Conservation (phyloP, 2,329 filamentous ascomycete species). For the Cytospora schulzeri region DNA sequence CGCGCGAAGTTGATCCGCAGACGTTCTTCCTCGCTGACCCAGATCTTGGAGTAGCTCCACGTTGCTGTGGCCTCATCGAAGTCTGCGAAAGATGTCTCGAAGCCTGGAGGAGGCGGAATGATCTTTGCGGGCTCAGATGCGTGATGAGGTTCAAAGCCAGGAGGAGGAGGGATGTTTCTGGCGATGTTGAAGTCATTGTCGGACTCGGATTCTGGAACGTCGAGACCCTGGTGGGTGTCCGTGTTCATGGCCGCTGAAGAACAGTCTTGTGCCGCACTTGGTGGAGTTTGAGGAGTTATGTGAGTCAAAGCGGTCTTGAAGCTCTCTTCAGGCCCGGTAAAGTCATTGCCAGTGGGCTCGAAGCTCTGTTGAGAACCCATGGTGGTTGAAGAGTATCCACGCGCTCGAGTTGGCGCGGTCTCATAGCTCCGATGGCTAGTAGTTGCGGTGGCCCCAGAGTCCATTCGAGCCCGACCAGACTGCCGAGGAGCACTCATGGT, state of each 20-base stretch:
- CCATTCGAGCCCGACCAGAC: neutral
- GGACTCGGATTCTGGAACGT: neutral
- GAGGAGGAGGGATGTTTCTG: neutral
- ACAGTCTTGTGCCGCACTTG: neutral
- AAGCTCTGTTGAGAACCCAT: slow-evolving; percentile 3
- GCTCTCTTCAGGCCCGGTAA: neutral
- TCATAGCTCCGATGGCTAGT: neutral
- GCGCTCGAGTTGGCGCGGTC: neutral
- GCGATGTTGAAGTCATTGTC: no score
- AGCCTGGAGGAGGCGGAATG: neutral
- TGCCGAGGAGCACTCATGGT: neutral
- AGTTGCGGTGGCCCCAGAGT: slow-evolving; percentile 5
- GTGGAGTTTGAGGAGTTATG: neutral
- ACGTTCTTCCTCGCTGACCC: slow-evolving; percentile 21
- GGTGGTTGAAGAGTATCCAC: slow-evolving; percentile 9
- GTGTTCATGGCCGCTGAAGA: neutral
- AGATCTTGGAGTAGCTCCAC: slow-evolving; percentile 10
- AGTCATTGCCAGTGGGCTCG: neutral
- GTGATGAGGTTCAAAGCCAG: neutral
- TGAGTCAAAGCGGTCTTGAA: neutral
- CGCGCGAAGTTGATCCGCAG: slow-evolving; percentile 14
- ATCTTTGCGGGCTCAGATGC: neutral
- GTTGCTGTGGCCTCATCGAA: neutral
- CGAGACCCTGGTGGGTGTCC: neutral
- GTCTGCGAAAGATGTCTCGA: neutral